These are phyloP conservation scores for Epichloe scottii DNA, from an alignment of 2,329 filamentous ascomycete genomes.

Conservation along the genomic window DNA sequence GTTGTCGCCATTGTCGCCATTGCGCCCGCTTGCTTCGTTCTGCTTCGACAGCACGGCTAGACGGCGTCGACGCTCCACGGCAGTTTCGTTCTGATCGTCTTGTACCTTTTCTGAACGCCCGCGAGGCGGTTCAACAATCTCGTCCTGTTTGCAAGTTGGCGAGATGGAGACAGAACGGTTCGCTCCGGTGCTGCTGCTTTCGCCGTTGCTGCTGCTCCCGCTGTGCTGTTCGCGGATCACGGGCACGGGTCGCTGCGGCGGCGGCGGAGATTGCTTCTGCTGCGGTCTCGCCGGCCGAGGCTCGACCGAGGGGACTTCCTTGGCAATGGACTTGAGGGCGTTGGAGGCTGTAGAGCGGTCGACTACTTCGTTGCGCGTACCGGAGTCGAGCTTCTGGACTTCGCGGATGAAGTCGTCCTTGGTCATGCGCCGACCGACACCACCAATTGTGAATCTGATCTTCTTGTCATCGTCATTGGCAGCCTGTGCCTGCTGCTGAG, in stretches of 20 bases:
- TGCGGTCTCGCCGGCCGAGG: background rate
- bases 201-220: constrained; percentile 6
- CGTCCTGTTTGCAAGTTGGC: constrained; percentile 6
- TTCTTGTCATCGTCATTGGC: constrained; percentile 48
- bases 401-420: constrained; percentile 70
- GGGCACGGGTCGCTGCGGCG: constrained; percentile 4
- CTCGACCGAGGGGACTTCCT: constrained; percentile 20
- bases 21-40: constrained; percentile 16
- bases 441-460: constrained; percentile 65
- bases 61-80: constrained; percentile 55
- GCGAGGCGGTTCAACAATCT: background rate
- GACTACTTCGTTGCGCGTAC: constrained; percentile 43
- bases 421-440: constrained; percentile 61
- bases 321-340: constrained; percentile 37
- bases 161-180: constrained; percentile 11
- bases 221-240: constrained; percentile 11
- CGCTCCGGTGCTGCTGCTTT: constrained; percentile 10
- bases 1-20: constrained; percentile 26
- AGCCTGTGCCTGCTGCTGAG: constrained; percentile 24
- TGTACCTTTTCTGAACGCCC: constrained; percentile 3
- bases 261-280: background rate
- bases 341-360: constrained; percentile 36
- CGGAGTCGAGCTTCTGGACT: constrained; percentile 59
- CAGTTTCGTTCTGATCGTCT: constrained; percentile 43
- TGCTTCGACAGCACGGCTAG: constrained; percentile 38